phyloP scores from a whole-genome alignment of 345 rosid genomes.

The Chamaenerion angustifolium region DNA sequence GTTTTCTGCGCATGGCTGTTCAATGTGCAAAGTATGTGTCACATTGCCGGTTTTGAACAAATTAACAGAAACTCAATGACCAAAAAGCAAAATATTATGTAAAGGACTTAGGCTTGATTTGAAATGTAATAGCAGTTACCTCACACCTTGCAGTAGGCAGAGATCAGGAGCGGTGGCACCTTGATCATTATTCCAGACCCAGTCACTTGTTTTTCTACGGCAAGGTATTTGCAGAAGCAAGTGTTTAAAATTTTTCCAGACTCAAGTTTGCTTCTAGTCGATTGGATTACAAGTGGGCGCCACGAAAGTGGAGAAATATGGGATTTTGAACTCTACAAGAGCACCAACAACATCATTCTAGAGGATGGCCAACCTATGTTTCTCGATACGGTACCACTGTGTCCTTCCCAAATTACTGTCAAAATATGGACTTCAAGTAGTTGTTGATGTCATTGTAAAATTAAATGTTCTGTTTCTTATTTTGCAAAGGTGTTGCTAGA shows the following conservation, averaged over 20 bases:
- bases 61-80: too few species aligned
- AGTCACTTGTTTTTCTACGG: conserved; percentile 82
- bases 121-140: background rate
- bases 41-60: too few species aligned
- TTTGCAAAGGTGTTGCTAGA: conserved; percentile 52
- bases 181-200: conserved; percentile 81
- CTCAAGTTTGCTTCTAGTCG: conserved; percentile 66
- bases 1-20: too few species aligned
- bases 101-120: conserved; percentile 5
- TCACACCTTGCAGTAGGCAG: conserved; percentile 50
- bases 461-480: background rate
- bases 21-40: too few species aligned
- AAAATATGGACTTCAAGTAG: too few species aligned
- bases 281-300: conserved; percentile 95
- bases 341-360: conserved; percentile 57
- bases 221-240: conserved; percentile 82
- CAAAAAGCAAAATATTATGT: too few species aligned
- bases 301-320: conserved; percentile 86
- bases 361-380: conserved; percentile 50
- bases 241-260: conserved; percentile 46
- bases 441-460: too few species aligned
- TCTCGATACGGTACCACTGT: conserved; percentile 45
- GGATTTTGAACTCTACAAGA: conserved; percentile 71
- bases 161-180: conserved; percentile 48
- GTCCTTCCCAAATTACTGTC: too few species aligned